Evolutionary conservation across 1,284 basidiomycete species (phyloP), one percentile per base, ranked within the genome.

Genomic region (Tremellales sp.): DNA sequence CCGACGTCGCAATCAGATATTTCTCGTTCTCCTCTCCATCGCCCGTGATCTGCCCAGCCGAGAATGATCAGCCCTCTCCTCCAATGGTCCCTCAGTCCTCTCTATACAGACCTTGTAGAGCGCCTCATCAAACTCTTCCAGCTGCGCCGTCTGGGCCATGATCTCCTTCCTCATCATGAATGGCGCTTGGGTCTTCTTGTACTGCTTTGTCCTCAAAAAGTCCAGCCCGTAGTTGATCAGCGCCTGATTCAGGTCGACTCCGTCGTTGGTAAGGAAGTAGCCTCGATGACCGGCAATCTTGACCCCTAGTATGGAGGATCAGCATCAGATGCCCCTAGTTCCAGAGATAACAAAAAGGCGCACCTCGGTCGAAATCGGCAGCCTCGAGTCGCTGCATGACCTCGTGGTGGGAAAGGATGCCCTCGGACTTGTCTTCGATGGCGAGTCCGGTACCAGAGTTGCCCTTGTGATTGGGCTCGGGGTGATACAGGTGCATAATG

Each of bases 111-210:
- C 88, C 78, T 97, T 95, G 82, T 98, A 98, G 21, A 98, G 77
- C 60, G 95, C 93, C 75, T 98, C 95, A 70, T 98, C 94, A 62
- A 97, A 98, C 72, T 97, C 89, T 64, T 93, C 89, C 14, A 98
- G 81, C 71, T 98, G 94, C 1, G 94, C 94, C 0, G 94, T 98
- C 77, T 94, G 94, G 51, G 82, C 83, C 95, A 98, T 98, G 63
- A 87, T 80, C 38, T 94, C 87, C 74, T 93, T 95, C 76, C 92
- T 91, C 87, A 98, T 97, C 79, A 98, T 87, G 77, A 97, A 98
- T 0, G 94, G 94, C 1, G 93, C 89, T 73, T 94, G 91, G 52
- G 97, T 83, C 76, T 95, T 97, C 76, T 86, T 94, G 81, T 87
- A 97, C 1, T 79, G 80, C 43, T 79, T 79, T 53, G 80, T 82